Evolutionary conservation across 225 moss, liverwort and hornwort genomes (phyloP), one percentile per base, ranked within the genome.

Genomic region (Antitrichia curtipendula): DNA sequence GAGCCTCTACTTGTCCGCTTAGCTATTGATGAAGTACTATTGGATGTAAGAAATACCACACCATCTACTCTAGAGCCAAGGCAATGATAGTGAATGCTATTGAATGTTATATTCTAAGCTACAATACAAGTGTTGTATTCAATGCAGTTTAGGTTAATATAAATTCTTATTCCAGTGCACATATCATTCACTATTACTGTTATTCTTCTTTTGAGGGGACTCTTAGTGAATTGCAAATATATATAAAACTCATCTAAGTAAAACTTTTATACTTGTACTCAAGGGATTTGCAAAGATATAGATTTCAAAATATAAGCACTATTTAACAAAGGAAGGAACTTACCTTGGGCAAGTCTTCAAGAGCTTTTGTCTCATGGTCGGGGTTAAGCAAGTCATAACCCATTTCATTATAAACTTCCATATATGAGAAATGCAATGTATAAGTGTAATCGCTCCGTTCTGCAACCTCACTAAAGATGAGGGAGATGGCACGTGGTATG

Each of bases 331-430:
- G 15, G 6, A 29, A 86, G 54, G 19, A 57, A 41, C 23, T 58
- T 68, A 97, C 97, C 93, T 97, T 97, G 4, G 96, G 95, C 56
- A 97, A 90, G 88, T 96, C 91, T 86, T 97, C 97, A 45, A 97
- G 93, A 82, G 92, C 84, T 95, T 95, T 96, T 5, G 95, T 96
- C 84, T 96, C 97, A 73, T 96, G 96, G 79, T 95, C 95, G 59
- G 95, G 97, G 85, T 97, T 95, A 59, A 96, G 90, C 1, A 97
- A 65, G 85, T 97, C 96, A 92, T 97, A 96, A 57, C 97, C 96
- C 82, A 88, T 93, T 89, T 95, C 95, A 85, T 96, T 96, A 36
- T 96, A 95, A 79, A 96, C 91, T 85, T 95, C 96, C 88, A 96
- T 75, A 62, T 95, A 96, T 7, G 96, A 95, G 71, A 97, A 96